Conservation (phyloP, 2,329 filamentous ascomycete genomes). For the Fusarium sp. region DNA sequence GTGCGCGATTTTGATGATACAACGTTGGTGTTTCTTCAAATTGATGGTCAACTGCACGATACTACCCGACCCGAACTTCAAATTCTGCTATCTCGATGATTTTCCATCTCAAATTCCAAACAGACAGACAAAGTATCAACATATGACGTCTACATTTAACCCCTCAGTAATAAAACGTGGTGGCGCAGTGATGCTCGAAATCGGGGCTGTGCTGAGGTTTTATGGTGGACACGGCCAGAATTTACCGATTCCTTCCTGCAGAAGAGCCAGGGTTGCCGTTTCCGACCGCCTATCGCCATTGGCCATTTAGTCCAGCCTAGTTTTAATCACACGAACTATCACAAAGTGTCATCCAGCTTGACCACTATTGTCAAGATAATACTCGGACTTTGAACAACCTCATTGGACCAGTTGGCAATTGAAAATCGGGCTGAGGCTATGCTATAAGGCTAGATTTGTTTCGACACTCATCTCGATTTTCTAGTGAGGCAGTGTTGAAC, state of each 20-base stretch:
- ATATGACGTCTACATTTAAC: constrained; percentile 8
- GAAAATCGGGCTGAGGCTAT: background rate
- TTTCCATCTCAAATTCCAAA: background rate
- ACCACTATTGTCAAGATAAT: background rate
- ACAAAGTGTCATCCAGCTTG: background rate
- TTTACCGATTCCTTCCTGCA: background rate
- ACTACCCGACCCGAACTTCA: background rate
- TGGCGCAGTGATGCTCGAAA: background rate
- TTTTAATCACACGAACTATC: background rate
- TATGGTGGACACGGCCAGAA: constrained; percentile 1
- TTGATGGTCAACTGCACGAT: background rate
- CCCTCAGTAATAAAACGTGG: background rate
- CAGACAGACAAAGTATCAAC: background rate
- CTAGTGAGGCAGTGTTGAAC: constrained; percentile 1
- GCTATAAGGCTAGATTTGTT: background rate
- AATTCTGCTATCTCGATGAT: background rate
- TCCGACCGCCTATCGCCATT: background rate
- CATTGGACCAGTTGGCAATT: background rate
- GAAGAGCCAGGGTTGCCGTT: background rate
- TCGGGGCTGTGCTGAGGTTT: constrained; percentile 3
- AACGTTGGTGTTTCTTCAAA: background rate
- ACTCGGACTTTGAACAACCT: background rate
- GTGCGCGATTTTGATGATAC: background rate
- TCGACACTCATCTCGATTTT: background rate
- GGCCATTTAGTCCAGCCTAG: background rate